These are phyloP conservation scores for Blastocystis sp. DNA, from an alignment of 352 stramenopile genomes.

Conservation along the genomic window DNA sequence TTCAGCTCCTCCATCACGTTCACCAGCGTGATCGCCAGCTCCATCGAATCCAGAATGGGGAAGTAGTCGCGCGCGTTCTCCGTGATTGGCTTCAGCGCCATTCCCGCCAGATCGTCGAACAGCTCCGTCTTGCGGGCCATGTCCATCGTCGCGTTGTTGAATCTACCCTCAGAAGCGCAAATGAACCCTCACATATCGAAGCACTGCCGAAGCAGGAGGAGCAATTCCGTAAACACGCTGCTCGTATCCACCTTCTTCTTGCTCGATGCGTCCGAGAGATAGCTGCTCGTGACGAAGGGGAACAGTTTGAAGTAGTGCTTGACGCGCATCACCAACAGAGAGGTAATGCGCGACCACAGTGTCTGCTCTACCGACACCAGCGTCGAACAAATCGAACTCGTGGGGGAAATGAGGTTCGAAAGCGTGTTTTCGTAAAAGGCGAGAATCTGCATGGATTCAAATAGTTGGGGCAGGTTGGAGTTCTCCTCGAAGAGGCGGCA, in stretches of 20 bases:
- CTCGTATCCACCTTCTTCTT: neutral
- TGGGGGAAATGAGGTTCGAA: neutral
- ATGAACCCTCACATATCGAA: constrained; percentile 23
- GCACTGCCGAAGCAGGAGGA: constrained; percentile 17
- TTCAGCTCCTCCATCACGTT: constrained; percentile 59
- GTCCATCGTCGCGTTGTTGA: constrained; percentile 13
- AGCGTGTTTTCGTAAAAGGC: constrained; percentile 38
- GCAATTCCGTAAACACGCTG: constrained; percentile 7
- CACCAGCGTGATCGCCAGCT: constrained; percentile 7
- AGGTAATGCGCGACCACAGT: constrained; percentile 7
- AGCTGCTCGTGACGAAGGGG: constrained; percentile 3
- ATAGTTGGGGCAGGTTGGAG: constrained; percentile 9
- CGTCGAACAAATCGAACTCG: constrained; percentile 2
- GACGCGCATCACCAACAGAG: neutral
- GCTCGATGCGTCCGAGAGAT: neutral
- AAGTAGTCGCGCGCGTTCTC: constrained; percentile 32
- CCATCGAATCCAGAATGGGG: constrained; percentile 43
- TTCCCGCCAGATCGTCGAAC: constrained; percentile 13
- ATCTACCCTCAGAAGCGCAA: neutral
- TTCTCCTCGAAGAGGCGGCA: constrained; percentile 8
- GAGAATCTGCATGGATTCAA: constrained; percentile 31
- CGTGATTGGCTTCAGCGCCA: neutral
- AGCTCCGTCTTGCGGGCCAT: constrained; percentile 24
- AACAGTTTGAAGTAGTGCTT: constrained; percentile 38
- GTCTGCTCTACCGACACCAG: constrained; percentile 7